Evolutionary conservation across 495 filamentous ascomycete species (phyloP).

Genomic region (Rhizodiscina lignyota): DNA sequence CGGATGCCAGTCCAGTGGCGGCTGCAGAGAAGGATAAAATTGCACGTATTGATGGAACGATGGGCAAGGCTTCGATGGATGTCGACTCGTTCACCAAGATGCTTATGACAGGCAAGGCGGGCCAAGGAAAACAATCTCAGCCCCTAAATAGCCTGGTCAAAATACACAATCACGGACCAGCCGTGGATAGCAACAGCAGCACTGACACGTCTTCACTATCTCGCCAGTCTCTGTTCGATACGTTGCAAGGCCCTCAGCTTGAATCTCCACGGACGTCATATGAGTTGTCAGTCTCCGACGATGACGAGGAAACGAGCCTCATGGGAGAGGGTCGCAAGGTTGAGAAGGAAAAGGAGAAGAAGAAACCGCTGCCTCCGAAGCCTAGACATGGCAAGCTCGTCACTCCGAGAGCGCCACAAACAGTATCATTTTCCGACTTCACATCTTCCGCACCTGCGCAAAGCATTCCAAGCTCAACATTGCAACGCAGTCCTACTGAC

Average conservation of each 20-base stretch:
- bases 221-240: background rate
- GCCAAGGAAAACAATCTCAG: background rate
- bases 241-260: background rate
- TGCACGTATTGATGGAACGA: background rate
- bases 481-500: background rate
- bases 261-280: background rate
- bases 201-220: background rate
- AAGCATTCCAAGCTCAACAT: background rate
- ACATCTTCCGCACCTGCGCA: background rate
- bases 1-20: background rate
- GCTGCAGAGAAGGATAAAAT: background rate
- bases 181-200: background rate
- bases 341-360: background rate
- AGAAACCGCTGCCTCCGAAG: background rate
- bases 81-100: background rate
- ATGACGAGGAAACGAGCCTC: background rate
- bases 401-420: background rate
- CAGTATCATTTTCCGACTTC: background rate
- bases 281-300: background rate
- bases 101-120: constrained; percentile 1
- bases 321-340: background rate
- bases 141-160: background rate
- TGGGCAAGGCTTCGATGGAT: background rate
- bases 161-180: background rate
- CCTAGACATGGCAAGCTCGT: constrained; percentile 1